Base-by-base conservation (phyloP, 2,329 filamentous ascomycete genomes). In the Tolypocladium cylindrosporum region DNA sequence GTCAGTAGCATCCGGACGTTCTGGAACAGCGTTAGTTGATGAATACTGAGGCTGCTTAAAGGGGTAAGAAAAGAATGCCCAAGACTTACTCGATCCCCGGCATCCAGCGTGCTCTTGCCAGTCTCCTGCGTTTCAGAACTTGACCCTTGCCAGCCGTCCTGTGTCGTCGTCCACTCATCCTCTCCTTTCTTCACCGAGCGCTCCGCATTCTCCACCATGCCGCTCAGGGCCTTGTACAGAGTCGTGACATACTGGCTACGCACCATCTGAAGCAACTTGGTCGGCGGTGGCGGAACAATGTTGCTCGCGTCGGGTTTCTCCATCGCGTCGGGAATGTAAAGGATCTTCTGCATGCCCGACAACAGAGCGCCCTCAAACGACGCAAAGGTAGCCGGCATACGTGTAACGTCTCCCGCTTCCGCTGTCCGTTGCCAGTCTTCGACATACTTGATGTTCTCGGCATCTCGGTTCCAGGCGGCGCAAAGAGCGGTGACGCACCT, bases 141-240 rank as follows among this genome's bases (percentile, higher is more conserved):
- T 3, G 69, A 65, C 14, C 69, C 64, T 9, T 75, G 70, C 42
- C 75, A 72, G 8, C 71, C 69, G 16, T 81, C 79, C 21, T 69
- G 65, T 19, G 80, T 77, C 3, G 77, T 75, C 0, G 77, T 80
- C 82, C 82, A 85, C 58, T 84, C 81, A 59, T 85, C 81, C 52
- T 87, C 85, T 1, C 83, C 76, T 64, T 84, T 85, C 64, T 86
- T 83, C 16, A 85, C 72, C 3, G 86, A 82, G 58, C 85, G 85
- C 73, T 97, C 91, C 3, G 94, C 93, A 71, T 96, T 97, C 73
- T 97, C 94, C 1, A 99, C 91, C 85, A 99, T 93, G 27, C 93
- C 94, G 66, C 90, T 95, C 42, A 99, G 76, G 8, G 91, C 91
- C 71, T 96, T 96, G 74, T 97, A 97, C 50, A 99, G 76, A 59